Percentiles rank a stretch among this genome's conserved stretches.
phyloP scores from a whole-genome alignment of 1,139 yeast genomes.

The Kodamaea suecica region DNA sequence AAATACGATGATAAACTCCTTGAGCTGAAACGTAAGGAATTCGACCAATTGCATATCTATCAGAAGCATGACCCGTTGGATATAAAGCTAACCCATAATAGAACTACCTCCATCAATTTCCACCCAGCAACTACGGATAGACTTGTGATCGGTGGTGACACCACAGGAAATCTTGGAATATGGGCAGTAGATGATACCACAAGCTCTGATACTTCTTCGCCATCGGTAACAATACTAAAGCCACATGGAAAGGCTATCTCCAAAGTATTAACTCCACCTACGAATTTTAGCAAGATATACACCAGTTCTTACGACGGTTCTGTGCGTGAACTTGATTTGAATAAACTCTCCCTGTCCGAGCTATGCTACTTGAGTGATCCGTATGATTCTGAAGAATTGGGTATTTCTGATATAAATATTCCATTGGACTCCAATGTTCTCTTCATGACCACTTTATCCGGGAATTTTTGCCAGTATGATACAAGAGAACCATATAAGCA shows the following conservation, averaged over 20 bases:
- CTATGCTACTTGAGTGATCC: slow-evolving; percentile 52
- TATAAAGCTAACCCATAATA: slow-evolving; percentile 64
- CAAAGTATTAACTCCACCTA: slow-evolving; percentile 52
- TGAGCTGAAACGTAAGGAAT: slow-evolving; percentile 47
- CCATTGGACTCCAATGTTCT: slow-evolving; percentile 50
- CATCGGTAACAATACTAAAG: slow-evolving; percentile 57
- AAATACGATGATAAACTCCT: slow-evolving; percentile 37
- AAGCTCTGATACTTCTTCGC: slow-evolving; percentile 34
- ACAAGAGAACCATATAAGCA: slow-evolving; percentile 43
- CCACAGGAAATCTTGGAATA: slow-evolving; percentile 78
- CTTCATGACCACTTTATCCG: slow-evolving; percentile 73
- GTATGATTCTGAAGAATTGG: slow-evolving; percentile 42
- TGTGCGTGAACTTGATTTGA: slow-evolving; percentile 66
- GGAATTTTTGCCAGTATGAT: slow-evolving; percentile 73
- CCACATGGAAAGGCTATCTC: slow-evolving; percentile 78
- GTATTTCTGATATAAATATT: slow-evolving; percentile 61
- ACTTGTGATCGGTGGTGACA: slow-evolving; percentile 81
- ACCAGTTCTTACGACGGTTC: slow-evolving; percentile 88
- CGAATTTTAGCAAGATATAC: slow-evolving; percentile 52
- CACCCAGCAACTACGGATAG: slow-evolving; percentile 70
- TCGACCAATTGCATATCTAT: slow-evolving; percentile 49
- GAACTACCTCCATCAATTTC: slow-evolving; percentile 70
- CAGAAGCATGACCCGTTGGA: slow-evolving; percentile 65
- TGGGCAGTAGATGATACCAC: slow-evolving; percentile 66
- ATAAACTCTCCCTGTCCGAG: slow-evolving; percentile 57